Evolutionary conservation across 1,139 yeast species (phyloP), one percentile per base, ranked within the genome.

Genomic region (Saccharomyces uvarum): DNA sequence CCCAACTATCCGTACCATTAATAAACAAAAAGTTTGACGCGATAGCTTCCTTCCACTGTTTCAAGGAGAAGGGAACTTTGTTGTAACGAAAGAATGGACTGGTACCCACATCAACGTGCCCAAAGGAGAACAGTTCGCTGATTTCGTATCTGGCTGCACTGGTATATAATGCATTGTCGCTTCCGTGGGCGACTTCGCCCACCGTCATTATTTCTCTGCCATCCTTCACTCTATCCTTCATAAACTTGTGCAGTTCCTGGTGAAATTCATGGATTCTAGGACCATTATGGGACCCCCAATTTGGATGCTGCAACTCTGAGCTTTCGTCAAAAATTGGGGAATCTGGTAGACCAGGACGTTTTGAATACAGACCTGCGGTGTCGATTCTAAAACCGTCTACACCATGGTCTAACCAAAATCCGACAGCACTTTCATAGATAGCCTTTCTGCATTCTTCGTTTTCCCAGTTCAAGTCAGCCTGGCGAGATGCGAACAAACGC

Each of bases 381-480:
- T 81, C 85, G 55, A 81, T 77, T 69, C 84, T 73, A 68, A 81
- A 81, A 2, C 84, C 85, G 62, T 80, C 82, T 47, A 79, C 76
- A 27, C 84, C 85, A 61, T 74, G 74, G 53, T 79, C 78, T 56
- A 75, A 76, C 85, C 85, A 81, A 66, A 73, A 81, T 29, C 70
- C 72, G 64, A 81, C 68, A 13, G 82, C 81, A 19, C 72, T 69
- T 48, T 77, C 70, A 63, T 79, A 78, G 54, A 81, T 77, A 29
- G 82, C 84, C 14, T 75, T 65, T 66, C 84, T 72, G 42, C 77
- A 72, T 51, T 71, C 79, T 59, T 74, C 77, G 61, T 76, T 79
- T 62, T 80, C 84, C 85, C 85, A 81, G 65, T 81, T 81, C 60
- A 81, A 71, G 61, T 81, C 85, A 14, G 84, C 84, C 65, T 81